These are phyloP conservation scores for Irpex sp. DNA, from an alignment of 1,284 basidiomycete genomes.

Conservation along the genomic window DNA sequence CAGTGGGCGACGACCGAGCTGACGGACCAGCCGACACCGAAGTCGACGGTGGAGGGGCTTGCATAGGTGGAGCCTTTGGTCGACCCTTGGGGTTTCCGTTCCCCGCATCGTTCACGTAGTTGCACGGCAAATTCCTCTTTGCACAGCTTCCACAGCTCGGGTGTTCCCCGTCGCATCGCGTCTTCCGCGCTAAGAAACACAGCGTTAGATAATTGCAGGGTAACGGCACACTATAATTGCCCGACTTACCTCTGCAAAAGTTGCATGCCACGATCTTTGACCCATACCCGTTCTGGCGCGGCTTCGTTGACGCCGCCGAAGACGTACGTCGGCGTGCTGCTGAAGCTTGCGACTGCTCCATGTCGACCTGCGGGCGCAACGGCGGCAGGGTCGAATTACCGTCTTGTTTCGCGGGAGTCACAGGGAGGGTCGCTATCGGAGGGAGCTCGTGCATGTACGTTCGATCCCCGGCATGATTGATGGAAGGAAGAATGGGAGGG, in stretches of 20 bases:
- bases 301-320: slow-evolving; percentile 63
- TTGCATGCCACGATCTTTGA: slow-evolving; percentile 83
- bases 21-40: slow-evolving; percentile 20
- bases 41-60: neutral
- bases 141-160: slow-evolving; percentile 77
- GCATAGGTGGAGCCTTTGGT: slow-evolving; percentile 7
- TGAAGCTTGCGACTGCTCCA: slow-evolving; percentile 7
- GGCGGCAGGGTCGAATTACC: slow-evolving; percentile 16
- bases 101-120: slow-evolving; percentile 66
- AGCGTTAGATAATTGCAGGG: slow-evolving; percentile 6
- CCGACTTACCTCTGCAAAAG: slow-evolving; percentile 68
- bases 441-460: slow-evolving; percentile 50
- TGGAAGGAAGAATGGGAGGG: slow-evolving; percentile 25
- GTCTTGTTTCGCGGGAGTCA: slow-evolving; percentile 18
- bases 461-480: slow-evolving; percentile 16
- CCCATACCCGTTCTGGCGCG: slow-evolving; percentile 59
- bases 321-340: slow-evolving; percentile 54
- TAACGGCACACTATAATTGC: slow-evolving; percentile 11
- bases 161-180: slow-evolving; percentile 77
- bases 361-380: slow-evolving; percentile 27
- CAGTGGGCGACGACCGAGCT: slow-evolving; percentile 41
- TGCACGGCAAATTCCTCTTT: slow-evolving; percentile 67
- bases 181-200: slow-evolving; percentile 63
- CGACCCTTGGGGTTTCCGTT: slow-evolving; percentile 27
- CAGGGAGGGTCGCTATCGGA: slow-evolving; percentile 62